Percentiles rank a stretch among this genome's conserved stretches.
These are phyloP conservation scores for Diaporthe batatas DNA, from an alignment of 2,329 filamentous ascomycete species.

Conservation along the genomic window DNA sequence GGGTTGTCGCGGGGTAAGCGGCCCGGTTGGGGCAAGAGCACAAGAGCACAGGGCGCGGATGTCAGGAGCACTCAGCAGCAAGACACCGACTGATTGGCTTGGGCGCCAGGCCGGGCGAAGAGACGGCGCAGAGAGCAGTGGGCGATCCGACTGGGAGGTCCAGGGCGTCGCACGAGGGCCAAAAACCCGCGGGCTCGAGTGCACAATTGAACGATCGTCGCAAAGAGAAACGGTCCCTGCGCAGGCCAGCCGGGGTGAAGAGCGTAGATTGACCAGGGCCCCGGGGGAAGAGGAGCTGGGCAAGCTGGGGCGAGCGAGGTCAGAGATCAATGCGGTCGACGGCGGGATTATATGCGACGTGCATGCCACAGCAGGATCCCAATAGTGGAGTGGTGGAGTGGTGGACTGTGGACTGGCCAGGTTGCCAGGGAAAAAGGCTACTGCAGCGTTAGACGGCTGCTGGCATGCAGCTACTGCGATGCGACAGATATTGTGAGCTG, in stretches of 20 bases:
- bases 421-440: conserved; percentile 16
- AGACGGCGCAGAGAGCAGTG: not conserved
- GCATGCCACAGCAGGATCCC: conserved; percentile 11
- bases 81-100: not conserved
- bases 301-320: not conserved
- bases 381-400: conserved; percentile 26
- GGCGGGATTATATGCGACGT: conserved; percentile 29
- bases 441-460: not conserved
- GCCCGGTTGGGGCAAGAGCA: not conserved
- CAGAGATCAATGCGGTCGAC: conserved; percentile 31
- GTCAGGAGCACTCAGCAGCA: not conserved
- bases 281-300: not conserved
- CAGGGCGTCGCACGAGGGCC: not conserved
- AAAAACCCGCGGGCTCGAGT: not conserved
- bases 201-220: conserved; percentile 1
- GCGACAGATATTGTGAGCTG: conserved; percentile 17
- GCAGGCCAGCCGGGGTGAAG: conserved; percentile 23
- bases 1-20: conserved; percentile 29
- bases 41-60: conserved; percentile 13
- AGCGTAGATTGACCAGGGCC: not conserved
- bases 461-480: not conserved
- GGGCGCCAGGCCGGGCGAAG: conserved; percentile 8
- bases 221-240: not conserved
- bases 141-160: not conserved
- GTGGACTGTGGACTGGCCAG: too few relatives aligned